A percentile compares a stretch with the other conserved stretches of the same genome.
These are phyloP conservation scores for Peterozyma toletana DNA, from an alignment of 805 yeast species.

Conservation along the genomic window DNA sequence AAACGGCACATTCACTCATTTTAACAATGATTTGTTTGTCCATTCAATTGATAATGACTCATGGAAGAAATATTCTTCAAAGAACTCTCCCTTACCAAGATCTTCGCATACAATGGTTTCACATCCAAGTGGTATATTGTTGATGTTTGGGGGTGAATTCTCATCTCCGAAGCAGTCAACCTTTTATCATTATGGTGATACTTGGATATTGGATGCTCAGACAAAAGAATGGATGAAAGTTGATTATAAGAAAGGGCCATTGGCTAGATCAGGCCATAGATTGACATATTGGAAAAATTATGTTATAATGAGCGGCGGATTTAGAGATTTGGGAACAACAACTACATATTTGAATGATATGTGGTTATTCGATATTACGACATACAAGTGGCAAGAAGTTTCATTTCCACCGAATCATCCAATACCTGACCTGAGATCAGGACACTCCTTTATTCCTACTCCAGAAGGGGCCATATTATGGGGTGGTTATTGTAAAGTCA, in stretches of 20 bases:
- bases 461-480: conserved; percentile 78
- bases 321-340: conserved; percentile 78
- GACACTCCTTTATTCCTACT: conserved; percentile 78
- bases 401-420: conserved; percentile 79
- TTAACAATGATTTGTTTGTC: conserved; percentile 74
- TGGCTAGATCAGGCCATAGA: conserved; percentile 89
- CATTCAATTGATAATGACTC: conserved; percentile 69
- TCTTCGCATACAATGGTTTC: conserved; percentile 91
- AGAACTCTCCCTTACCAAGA: conserved; percentile 86
- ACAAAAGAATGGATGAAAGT: conserved; percentile 87
- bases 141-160: conserved; percentile 95
- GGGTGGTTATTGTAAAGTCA: conserved; percentile 94
- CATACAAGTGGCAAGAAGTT: conserved; percentile 85
- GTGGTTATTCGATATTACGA: conserved; percentile 89
- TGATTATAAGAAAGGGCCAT: conserved; percentile 69
- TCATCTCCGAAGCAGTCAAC: conserved; percentile 94
- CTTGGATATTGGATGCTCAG: conserved; percentile 85
- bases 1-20: conserved; percentile 44
- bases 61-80: conserved; percentile 77
- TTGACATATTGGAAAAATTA: conserved; percentile 89
- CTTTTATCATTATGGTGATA: conserved; percentile 92
- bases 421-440: conserved; percentile 87
- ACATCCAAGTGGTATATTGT: conserved; percentile 81
- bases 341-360: conserved; percentile 80
- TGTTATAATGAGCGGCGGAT: conserved; percentile 83